Evolutionary conservation across 2,329 filamentous ascomycete species (phyloP).

Genomic region (Claviceps sp.): DNA sequence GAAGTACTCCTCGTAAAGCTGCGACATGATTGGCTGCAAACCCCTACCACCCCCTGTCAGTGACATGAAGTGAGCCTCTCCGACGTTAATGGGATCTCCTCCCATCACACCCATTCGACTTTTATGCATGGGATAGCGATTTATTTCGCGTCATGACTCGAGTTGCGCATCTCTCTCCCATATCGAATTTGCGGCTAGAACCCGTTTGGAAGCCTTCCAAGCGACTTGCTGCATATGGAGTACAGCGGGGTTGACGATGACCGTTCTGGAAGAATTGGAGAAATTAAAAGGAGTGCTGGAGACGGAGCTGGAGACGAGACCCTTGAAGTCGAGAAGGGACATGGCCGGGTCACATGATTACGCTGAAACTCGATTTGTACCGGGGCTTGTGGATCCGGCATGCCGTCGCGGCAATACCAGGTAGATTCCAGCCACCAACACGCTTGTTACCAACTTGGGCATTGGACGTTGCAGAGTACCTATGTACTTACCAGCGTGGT

Average conservation of each 20-base stretch:
- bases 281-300: background rate
- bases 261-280: background rate
- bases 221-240: background rate
- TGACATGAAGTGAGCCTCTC: too few relatives aligned
- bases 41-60: too few relatives aligned
- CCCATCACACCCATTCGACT: background rate
- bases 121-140: background rate
- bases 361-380: background rate
- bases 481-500: background rate
- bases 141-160: background rate
- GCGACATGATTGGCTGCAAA: too few relatives aligned
- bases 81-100: too few relatives aligned
- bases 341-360: background rate
- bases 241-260: background rate
- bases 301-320: background rate
- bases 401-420: background rate
- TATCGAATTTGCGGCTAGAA: background rate
- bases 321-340: background rate
- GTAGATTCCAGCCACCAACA: background rate
- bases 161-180: background rate
- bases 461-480: background rate
- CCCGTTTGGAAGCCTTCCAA: background rate
- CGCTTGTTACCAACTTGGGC: background rate
- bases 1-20: too few relatives aligned
- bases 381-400: background rate